Base-by-base conservation (phyloP, 345 rosid genomes). In the Melastoma malabathricum region DNA sequence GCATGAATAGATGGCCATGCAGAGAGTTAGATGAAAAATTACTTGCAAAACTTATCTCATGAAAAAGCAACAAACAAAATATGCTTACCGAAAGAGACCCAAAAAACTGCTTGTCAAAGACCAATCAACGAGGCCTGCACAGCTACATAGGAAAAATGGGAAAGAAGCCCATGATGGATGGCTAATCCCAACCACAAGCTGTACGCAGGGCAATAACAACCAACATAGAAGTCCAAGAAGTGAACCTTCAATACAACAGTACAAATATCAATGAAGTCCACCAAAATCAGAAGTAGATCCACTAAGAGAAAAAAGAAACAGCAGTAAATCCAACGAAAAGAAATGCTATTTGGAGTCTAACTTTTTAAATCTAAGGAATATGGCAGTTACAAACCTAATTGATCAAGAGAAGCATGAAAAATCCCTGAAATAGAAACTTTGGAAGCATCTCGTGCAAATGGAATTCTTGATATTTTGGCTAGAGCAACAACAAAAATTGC, bases 131-230 rank as follows among this genome's bases (percentile, higher is more conserved):
- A 78, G 78, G 14, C 83, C 83, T 46, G 67, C 48, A 52, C 77
- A 44, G 58, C 77, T 74, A 53, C 75, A 72, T 29, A 78, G 58
- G 56, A 78, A 74, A 65, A 72, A 78, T 23, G 83, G 83, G 49
- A 78, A 61, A 56, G 83, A 74, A 55, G 59, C 61, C 83, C 83
- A 78, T 43, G 83, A 78, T 19, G 80, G 80, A 54, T 70, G 68
- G 57, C 80, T 74, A 43, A 78, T 74, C 43, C 83, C 75, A 38
- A 65, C 77, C 46, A 58, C 52, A 51, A 78, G 73, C 68, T 74
- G 83, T 50, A 67, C 48, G 16, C 51, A 59, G 19, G 83, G 80
- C 64, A 74, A 56, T 64, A 72, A 63, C 57, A 72, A 68, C 66
- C 66, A 74, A 70, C 78, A 61, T 15, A 68, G 56, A 50, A 63